Conservation (phyloP, 306 rosid genomes). For the Corylus americana region DNA sequence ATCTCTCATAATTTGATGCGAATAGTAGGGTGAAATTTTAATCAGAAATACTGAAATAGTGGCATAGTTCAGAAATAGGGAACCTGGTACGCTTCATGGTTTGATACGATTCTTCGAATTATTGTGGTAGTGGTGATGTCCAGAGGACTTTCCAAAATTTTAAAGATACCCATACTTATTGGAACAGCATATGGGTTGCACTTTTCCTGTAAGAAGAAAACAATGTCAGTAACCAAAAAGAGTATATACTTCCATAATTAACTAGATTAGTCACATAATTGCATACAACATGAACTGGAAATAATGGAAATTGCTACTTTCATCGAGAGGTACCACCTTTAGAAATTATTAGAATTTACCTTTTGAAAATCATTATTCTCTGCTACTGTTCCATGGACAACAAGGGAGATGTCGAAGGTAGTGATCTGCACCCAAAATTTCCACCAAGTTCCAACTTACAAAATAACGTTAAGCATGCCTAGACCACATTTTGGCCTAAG, state of each 20-base stretch:
- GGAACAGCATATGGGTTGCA: slow-evolving; percentile 86
- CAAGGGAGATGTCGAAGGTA: slow-evolving; percentile 85
- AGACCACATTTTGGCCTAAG: not conserved
- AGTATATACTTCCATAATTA: slow-evolving; percentile 6
- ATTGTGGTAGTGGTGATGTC: slow-evolving; percentile 87
- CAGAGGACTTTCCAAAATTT: slow-evolving; percentile 71
- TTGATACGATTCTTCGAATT: slow-evolving; percentile 82
- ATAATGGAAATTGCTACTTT: slow-evolving; percentile 11
- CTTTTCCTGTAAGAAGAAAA: slow-evolving; percentile 53
- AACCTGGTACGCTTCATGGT: slow-evolving; percentile 96
- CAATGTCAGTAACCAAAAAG: slow-evolving; percentile 23
- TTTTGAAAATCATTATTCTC: slow-evolving; percentile 81
- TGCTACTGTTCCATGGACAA: slow-evolving; percentile 86
- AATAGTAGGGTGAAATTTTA: not conserved
- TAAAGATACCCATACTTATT: slow-evolving; percentile 82
- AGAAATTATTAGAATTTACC: slow-evolving; percentile 51
- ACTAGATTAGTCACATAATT: slow-evolving; percentile 15
- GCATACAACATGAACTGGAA: not conserved
- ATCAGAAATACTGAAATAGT: not conserved
- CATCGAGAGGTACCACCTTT: not conserved
- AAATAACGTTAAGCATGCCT: not conserved
- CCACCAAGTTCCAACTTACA: slow-evolving; percentile 17
- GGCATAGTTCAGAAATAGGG: slow-evolving; percentile 5
- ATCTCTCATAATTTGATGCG: not conserved
- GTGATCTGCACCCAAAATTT: slow-evolving; percentile 62